Evolutionary conservation across 169 alveolate genomes (phyloP).

Genomic region (Toxoplasma gondii): DNA sequence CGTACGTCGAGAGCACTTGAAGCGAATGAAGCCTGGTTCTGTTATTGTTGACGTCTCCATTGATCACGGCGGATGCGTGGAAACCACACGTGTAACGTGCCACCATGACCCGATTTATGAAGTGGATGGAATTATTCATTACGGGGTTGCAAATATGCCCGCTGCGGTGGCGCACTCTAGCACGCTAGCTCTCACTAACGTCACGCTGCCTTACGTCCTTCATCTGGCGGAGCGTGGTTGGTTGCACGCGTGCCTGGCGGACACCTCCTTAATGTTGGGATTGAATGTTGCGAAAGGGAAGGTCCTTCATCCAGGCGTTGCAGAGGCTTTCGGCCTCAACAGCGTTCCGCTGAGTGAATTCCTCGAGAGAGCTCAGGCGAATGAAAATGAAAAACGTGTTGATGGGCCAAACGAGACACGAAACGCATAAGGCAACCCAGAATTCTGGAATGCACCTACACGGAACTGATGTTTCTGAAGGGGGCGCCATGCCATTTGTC

Average conservation of each 20-base stretch:
- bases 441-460: no score
- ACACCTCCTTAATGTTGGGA: slow-evolving; percentile 23
- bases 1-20: slow-evolving; percentile 27
- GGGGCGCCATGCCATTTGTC: no score
- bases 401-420: no score
- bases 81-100: slow-evolving; percentile 45
- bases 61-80: slow-evolving; percentile 70
- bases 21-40: slow-evolving; percentile 50
- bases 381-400: no score
- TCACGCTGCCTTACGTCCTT: slow-evolving; percentile 45
- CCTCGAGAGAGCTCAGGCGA: not conserved
- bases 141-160: slow-evolving; percentile 68
- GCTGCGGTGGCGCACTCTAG: slow-evolving; percentile 59
- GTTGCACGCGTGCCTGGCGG: slow-evolving; percentile 44
- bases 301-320: slow-evolving; percentile 47
- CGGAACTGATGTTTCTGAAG: no score
- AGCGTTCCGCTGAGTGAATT: not conserved
- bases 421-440: no score
- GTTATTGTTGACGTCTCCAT: slow-evolving; percentile 65
- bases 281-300: slow-evolving; percentile 41
- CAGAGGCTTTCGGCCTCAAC: slow-evolving; percentile 38
- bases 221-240: slow-evolving; percentile 54
- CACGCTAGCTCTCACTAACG: slow-evolving; percentile 57
- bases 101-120: slow-evolving; percentile 55
- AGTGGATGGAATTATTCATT: slow-evolving; percentile 63